phyloP scores from a whole-genome alignment of 2,329 filamentous ascomycete genomes.

The Purpureocillium lavendulum region DNA sequence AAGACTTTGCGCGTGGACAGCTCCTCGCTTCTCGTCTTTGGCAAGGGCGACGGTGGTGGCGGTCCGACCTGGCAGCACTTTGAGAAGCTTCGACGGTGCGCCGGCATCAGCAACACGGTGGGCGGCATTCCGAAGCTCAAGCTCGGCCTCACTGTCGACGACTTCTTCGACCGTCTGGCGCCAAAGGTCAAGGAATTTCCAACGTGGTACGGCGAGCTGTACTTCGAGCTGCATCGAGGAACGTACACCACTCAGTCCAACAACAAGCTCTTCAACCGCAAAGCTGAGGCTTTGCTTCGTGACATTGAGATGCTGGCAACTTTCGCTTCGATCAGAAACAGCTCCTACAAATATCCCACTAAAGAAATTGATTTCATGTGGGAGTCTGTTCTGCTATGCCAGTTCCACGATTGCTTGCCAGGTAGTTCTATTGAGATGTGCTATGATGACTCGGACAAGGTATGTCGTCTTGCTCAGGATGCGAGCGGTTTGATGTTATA shows the following conservation, averaged over 20 bases:
- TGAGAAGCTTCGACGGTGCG: constrained; percentile 88
- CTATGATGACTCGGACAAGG: constrained; percentile 87
- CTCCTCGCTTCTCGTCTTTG: constrained; percentile 86
- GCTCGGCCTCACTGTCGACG: constrained; percentile 83
- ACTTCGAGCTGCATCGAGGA: constrained; percentile 94
- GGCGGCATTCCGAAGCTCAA: constrained; percentile 76
- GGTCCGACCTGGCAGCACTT: constrained; percentile 90
- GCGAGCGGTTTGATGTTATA: not conserved
- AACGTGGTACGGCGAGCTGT: constrained; percentile 97
- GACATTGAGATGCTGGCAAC: constrained; percentile 86
- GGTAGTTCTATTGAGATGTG: constrained; percentile 97
- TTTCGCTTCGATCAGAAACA: constrained; percentile 65
- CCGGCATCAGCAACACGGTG: constrained; percentile 81
- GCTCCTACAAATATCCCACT: constrained; percentile 82
- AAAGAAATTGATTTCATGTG: constrained; percentile 92
- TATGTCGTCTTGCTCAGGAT: constrained; percentile 19
- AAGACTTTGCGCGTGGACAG: constrained; percentile 93
- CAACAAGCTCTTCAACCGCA: constrained; percentile 92
- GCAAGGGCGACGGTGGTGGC: constrained; percentile 92
- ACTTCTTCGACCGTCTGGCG: constrained; percentile 84
- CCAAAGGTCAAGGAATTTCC: constrained; percentile 71
- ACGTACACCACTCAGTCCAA: constrained; percentile 97
- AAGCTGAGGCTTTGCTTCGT: constrained; percentile 74
- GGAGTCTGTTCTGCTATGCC: constrained; percentile 84
- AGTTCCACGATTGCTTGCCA: constrained; percentile 96